Conservation (phyloP, 768 basidiomycete genomes). For the Lentinula lateritia region DNA sequence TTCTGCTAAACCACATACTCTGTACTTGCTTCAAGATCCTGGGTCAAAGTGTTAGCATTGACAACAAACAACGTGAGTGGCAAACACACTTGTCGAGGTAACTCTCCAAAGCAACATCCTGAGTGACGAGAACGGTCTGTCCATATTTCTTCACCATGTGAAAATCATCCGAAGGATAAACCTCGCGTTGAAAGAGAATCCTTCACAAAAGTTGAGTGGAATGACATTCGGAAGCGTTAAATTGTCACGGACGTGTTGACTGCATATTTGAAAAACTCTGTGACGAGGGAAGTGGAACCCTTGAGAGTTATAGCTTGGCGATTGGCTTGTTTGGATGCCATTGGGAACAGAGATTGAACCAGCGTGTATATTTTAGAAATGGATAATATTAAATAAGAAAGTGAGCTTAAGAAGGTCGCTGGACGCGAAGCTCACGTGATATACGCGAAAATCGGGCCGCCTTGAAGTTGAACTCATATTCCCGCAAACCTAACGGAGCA, state of each 20-base stretch:
- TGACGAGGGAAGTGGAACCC: slow-evolving; percentile 88
- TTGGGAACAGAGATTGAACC: not conserved
- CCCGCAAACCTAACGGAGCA: slow-evolving; percentile 10
- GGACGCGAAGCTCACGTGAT: no score
- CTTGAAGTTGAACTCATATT: no score
- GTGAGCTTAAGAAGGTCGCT: no score
- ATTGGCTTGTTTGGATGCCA: slow-evolving; percentile 37
- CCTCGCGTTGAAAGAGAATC: slow-evolving; percentile 93
- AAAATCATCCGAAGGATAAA: slow-evolving; percentile 98
- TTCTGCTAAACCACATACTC: slow-evolving; percentile 44
- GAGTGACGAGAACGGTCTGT: slow-evolving; percentile 89
- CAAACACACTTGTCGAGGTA: slow-evolving; percentile 73
- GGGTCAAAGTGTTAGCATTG: slow-evolving; percentile 5
- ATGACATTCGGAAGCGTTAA: not conserved
- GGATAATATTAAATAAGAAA: no score
- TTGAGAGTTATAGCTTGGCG: slow-evolving; percentile 90
- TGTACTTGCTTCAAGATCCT: slow-evolving; percentile 92
- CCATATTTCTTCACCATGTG: slow-evolving; percentile 99
- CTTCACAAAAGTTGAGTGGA: slow-evolving; percentile 31
- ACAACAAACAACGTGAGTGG: slow-evolving; percentile 1
- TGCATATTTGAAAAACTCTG: slow-evolving; percentile 99
- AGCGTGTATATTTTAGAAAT: no score
- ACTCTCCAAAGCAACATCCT: slow-evolving; percentile 88
- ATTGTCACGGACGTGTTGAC: slow-evolving; percentile 76
- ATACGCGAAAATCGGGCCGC: no score